Evolutionary conservation across 345 rosid species (phyloP), one percentile per base, ranked within the genome.

Genomic region (Psidium guajava): DNA sequence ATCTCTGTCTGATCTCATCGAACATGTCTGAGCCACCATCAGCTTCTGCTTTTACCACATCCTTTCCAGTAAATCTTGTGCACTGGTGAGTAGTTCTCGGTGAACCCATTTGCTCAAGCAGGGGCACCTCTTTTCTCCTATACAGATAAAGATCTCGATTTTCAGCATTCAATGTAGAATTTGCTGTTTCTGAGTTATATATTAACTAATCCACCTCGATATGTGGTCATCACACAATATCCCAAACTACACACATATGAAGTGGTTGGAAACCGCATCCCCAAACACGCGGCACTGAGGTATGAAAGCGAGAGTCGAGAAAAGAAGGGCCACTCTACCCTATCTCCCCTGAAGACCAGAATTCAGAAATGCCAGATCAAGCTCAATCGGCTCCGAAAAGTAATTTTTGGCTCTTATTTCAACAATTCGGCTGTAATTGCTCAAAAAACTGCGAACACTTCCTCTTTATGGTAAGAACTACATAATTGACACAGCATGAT

Each of bases 1-100:
- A 95, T 53, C 93, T 91, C 44, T 88, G 92, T 87, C 92, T 94
- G 92, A 96, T 90, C 87, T 92, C 93, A 56, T 90, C 91, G 61
- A 90, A 92, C 90, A 85, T 87, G 85, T 89, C 87, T 74, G 36
- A 21, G 74, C 87, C 85, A 15, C 55, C 56, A 7, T 75, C 84
- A 81, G 83, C 73, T 83, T 77, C 77, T 44, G 87, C 54, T 83
- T 69, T 36, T 69, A 47, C 47, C 49, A 85, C 47, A 58, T 85
- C 85, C 81, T 22, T 85, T 83, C 87, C 50, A 47, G 77, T 36
- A 28, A 81, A 44, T 44, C 81, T 86, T 54, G 51, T 9, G 54
- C 73, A 6, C 24, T 51, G 21, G 56, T 21, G 83, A 51, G 54
- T 52, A 52, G 16, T 82, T 40, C 57, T 82, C 9, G 59, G 57